Evolutionary conservation across 768 basidiomycete genomes (phyloP), one percentile per base, ranked within the genome.

Genomic region (Naganishia randhawae): DNA sequence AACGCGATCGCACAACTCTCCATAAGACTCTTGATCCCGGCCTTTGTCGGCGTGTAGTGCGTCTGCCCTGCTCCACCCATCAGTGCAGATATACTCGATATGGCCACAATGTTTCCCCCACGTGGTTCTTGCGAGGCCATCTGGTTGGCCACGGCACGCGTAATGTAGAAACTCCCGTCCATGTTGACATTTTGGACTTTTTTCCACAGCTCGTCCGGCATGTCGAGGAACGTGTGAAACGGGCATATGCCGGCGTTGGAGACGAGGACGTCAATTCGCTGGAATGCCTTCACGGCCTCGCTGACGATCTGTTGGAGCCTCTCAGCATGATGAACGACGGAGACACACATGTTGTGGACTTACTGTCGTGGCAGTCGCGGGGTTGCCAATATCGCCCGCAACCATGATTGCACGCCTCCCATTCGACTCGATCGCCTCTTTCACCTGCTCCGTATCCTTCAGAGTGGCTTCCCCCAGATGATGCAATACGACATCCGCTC

Each of bases 1-100:
- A 90, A 81, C 3, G 89, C 88, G 50, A 89, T 85, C 4, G 89
- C 88, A 72, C 86, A 88, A 69, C 86, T 87, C 78, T 90, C 88
- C 89, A 90, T 91, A 71, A 91, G 78, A 32, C 86, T 87, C 50
- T 88, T 84, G 62, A 90, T 85, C 0, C 87, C 88, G 1, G 89
- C 89, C 75, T 91, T 89, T 5, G 89, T 90, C 5, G 89, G 88
- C 2, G 87, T 89, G 73, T 90, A 91, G 74, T 89, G 88, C 84
- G 84, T 85, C 80, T 90, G 89, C 66, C 85, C 81, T 71, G 85
- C 88, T 17, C 89, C 89, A 9, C 89, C 89, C 53, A 90, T 88
- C 19, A 89, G 83, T 0, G 88, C 89, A 31, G 87, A 89, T 68
- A 90, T 89, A n/a, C 86, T 88, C 13, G 88, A 88, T 31, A 90